phyloP scores from a whole-genome alignment of 768 basidiomycete species.

The Suillus spraguei region DNA sequence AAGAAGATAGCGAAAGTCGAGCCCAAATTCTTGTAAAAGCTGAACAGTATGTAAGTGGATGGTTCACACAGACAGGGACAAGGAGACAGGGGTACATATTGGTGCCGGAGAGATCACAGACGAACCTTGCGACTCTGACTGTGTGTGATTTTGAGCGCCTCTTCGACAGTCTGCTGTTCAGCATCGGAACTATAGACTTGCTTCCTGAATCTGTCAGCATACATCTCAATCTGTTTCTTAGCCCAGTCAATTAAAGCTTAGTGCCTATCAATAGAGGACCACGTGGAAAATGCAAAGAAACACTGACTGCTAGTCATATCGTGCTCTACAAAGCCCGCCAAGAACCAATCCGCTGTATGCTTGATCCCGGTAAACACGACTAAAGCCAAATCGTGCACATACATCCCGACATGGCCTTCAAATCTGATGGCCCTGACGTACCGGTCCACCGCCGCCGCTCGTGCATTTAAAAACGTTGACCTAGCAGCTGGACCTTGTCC shows the following conservation, averaged over 20 bases:
- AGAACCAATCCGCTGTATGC: conserved; percentile 97
- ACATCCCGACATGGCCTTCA: conserved; percentile 84
- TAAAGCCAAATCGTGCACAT: conserved; percentile 84
- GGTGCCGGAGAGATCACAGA: not conserved
- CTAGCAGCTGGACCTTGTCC: conserved; percentile 79
- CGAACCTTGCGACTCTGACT: conserved; percentile 83
- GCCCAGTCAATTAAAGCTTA: conserved; percentile 96
- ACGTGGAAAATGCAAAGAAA: not conserved
- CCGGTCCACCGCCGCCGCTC: conserved; percentile 71
- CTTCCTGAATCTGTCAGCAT: conserved; percentile 82
- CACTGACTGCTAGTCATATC: conserved; percentile 87
- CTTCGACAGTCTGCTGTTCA: conserved; percentile 69
- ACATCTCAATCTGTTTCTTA: conserved; percentile 79
- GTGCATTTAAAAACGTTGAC: conserved; percentile 78
- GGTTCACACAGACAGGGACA: conserved; percentile 1
- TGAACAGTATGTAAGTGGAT: conserved; percentile 27
- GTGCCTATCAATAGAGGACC: not conserved
- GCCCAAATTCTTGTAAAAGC: conserved; percentile 90
- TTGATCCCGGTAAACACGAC: conserved; percentile 95
- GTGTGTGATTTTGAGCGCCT: conserved; percentile 76
- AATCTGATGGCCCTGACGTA: conserved; percentile 88
- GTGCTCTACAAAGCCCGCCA: conserved; percentile 94
- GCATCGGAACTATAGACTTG: conserved; percentile 90
- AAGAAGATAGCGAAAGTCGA: conserved; percentile 94
- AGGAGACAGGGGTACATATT: not conserved